These are phyloP conservation scores for Metschnikowia peoriensis DNA, from an alignment of 805 yeast genomes.

Conservation along the genomic window DNA sequence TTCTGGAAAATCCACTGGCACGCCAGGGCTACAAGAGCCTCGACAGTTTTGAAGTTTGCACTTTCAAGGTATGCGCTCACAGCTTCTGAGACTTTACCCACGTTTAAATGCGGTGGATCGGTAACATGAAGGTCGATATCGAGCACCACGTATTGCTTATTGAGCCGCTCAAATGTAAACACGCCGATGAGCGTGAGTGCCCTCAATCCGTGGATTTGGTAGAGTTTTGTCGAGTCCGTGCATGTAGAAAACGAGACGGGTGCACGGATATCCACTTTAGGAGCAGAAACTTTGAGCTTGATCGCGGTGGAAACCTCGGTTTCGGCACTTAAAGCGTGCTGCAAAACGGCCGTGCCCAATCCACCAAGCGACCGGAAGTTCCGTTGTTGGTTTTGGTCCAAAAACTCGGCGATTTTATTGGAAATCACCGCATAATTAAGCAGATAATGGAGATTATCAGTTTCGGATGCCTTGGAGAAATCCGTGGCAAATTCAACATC, in stretches of 20 bases:
- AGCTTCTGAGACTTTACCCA: slow-evolving; percentile 31
- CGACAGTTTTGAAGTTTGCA: slow-evolving; percentile 89
- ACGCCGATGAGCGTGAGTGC: slow-evolving; percentile 86
- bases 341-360: slow-evolving; percentile 46
- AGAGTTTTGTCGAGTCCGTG: slow-evolving; percentile 19
- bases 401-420: slow-evolving; percentile 54
- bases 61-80: slow-evolving; percentile 60
- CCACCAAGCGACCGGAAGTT: slow-evolving; percentile 44
- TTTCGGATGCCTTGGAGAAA: slow-evolving; percentile 68
- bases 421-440: slow-evolving; percentile 87
- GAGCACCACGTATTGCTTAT: slow-evolving; percentile 64
- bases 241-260: slow-evolving; percentile 13
- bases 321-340: slow-evolving; percentile 40
- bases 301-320: slow-evolving; percentile 49
- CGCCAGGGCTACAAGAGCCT: slow-evolving; percentile 78
- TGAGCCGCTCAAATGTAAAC: slow-evolving; percentile 82
- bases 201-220: slow-evolving; percentile 49
- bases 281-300: slow-evolving; percentile 38
- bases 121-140: slow-evolving; percentile 49
- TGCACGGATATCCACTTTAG: slow-evolving; percentile 61
- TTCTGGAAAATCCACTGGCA: slow-evolving; percentile 54
- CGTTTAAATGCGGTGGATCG: slow-evolving; percentile 17
- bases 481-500: slow-evolving; percentile 62
- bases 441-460: slow-evolving; percentile 79
- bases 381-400: slow-evolving; percentile 40